Conservation (phyloP, 345 rosid species). For the Orychophragmus violaceus region DNA sequence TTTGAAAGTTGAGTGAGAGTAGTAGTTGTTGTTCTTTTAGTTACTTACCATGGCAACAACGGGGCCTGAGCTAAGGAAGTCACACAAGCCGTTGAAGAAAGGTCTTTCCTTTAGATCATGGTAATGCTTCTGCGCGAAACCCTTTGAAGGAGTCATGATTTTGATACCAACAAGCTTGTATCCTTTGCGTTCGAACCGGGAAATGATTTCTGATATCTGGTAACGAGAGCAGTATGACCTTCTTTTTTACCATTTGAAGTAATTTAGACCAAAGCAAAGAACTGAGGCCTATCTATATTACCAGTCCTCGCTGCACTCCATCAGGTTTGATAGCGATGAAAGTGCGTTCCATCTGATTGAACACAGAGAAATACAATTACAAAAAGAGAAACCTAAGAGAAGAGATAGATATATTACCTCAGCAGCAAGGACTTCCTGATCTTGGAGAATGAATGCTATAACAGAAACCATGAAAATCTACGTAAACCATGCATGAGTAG, state of each 20-base stretch:
- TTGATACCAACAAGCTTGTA: conserved; percentile 89
- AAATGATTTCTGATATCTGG: conserved; percentile 75
- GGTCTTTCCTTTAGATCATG: conserved; percentile 79
- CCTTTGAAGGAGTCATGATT: conserved; percentile 62
- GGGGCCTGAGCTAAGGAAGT: conserved; percentile 95
- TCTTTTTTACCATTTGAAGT: neutral
- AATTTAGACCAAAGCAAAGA: neutral
- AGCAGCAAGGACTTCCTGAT: conserved; percentile 84
- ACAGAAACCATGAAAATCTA: neutral
- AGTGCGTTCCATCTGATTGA: conserved; percentile 71
- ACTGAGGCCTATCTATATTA: conserved; percentile 16
- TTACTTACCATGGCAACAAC: conserved; percentile 73
- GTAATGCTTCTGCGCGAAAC: conserved; percentile 74
- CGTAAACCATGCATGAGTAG: neutral
- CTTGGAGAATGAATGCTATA: conserved; percentile 77
- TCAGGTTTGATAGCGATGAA: conserved; percentile 99
- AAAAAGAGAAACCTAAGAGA: neutral
- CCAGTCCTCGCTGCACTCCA: conserved; percentile 96
- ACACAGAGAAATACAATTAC: neutral
- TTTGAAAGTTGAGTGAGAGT: neutral
- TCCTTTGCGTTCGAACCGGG: conserved; percentile 92
- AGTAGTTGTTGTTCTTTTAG: conserved; percentile 6
- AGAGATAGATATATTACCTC: conserved; percentile 44
- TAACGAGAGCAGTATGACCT: neutral
- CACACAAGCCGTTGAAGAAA: conserved; percentile 77